Evolutionary conservation across 1,139 yeast species (phyloP), one percentile per base, ranked within the genome.

Genomic region (Candida dubliniensis): DNA sequence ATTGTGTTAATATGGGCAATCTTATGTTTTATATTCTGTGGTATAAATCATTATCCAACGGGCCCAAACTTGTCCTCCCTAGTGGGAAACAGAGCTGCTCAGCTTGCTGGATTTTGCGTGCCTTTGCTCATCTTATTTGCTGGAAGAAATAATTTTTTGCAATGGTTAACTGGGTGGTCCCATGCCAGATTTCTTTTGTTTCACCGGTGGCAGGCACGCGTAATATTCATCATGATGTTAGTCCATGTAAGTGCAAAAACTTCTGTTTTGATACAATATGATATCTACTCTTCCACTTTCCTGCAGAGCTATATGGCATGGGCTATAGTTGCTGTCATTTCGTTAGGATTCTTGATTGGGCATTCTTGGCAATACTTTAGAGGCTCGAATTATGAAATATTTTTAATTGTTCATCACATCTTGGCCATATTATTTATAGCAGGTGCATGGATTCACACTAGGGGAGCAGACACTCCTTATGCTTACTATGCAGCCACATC

Each of bases 361-460:
- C 70, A 74, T 29, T 50, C 58, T 1, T 48, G 49, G 41, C 53
- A 48, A 30, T 2, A 42, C 2, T 54, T 84, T 48, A 72, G 93
- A 57, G 71, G 71, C 35, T 53, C 60, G 47, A 64, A 65, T 50
- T 86, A 86, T 58, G 95, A 86, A 53, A 30, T 74, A 8, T 87
- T 87, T 59, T 58, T 83, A 27, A 52, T 67, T 30, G 38, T 69
- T 11, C 95, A 86, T 58, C 70, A 82, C 33, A 40, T 74, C 0
- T 55, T 83, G 37, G 87, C 78, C 0, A 62, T 67, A 1, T 44
- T 74, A 9, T 80, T 82, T 54, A 54, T 83, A 29, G 69, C 71
- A 46, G 79, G 78, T 23, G 71, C 78, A 9, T 84, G 79, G 76
- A 61, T 63, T 40, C 93, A 86, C 54, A 65, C 75, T 32, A 62